Evolutionary conservation across 2,329 filamentous ascomycete species (phyloP).

Genomic region (Fusarium piperis): DNA sequence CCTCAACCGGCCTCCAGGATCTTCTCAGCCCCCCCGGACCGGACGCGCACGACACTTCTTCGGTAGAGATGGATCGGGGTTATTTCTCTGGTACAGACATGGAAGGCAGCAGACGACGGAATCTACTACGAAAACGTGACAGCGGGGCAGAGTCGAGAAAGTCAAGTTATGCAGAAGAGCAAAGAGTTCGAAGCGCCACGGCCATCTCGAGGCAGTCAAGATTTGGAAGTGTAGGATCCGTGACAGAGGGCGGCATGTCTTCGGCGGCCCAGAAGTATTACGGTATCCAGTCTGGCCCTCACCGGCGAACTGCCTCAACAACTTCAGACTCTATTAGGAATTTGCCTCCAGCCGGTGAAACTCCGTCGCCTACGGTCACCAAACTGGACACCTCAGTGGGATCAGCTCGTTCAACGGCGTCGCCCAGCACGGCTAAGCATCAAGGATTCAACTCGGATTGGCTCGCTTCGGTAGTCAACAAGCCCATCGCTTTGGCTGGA

Average conservation of each 20-base stretch:
- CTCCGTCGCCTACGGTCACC: conserved; percentile 66
- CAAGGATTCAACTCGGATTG: conserved; percentile 64
- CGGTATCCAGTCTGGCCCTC: conserved; percentile 57
- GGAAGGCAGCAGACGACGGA: conserved; percentile 78
- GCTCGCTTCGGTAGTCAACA: conserved; percentile 62
- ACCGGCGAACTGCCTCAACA: conserved; percentile 70
- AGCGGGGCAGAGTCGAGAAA: conserved; percentile 72
- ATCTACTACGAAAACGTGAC: conserved; percentile 82
- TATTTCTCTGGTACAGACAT: conserved; percentile 93
- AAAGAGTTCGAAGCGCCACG: conserved; percentile 71
- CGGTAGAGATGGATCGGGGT: conserved; percentile 79
- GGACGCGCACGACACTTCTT: conserved; percentile 56
- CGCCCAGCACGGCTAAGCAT: conserved; percentile 56
- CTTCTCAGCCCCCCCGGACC: conserved; percentile 50
- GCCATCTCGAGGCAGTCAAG: conserved; percentile 78
- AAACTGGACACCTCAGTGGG: conserved; percentile 62
- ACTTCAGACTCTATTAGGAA: conserved; percentile 65
- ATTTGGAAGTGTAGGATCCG: conserved; percentile 81
- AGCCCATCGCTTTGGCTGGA: conserved; percentile 59
- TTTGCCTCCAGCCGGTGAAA: conserved; percentile 63
- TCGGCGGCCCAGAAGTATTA: conserved; percentile 78
- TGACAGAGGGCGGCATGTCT: conserved; percentile 68
- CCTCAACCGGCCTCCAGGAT: conserved; percentile 62
- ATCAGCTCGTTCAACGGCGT: conserved; percentile 52
- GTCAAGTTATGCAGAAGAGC: conserved; percentile 81